Evolutionary conservation across 176 grass and related monocot genomes (phyloP), one percentile per base, ranked within the genome.

Genomic region (Aegilops longissima): DNA sequence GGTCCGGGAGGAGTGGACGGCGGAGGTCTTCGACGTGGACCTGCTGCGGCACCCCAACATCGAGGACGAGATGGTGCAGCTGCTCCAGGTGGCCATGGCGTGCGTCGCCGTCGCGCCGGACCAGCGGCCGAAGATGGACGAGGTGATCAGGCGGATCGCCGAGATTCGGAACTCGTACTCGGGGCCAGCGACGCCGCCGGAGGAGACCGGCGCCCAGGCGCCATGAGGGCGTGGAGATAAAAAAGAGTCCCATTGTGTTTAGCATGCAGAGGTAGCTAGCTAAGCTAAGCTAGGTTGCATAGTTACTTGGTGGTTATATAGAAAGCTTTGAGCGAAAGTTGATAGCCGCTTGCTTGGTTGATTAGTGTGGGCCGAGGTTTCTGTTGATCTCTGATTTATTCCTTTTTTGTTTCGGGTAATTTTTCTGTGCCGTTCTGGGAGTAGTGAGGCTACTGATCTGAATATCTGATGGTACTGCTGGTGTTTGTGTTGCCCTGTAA

Each of bases 1-100:
- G 63, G 97, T 99, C 23, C 94, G 94, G 9, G 97, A 99, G 70
- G 97, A 99, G 70, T 99, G 97, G 97, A 99, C 97, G 0, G 92
- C 97, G 0, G 97, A 99, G 88, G 92, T 99, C 47, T 99, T 99
- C 8, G 97, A 99, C 27, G 85, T 93, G 11, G 89, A 96, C 70
- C 73, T 99, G 88, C 3, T 96, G 9, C 88, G 73, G 80, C 85
- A 94, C 73, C 94, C 87, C 12, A 91, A 94, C 76, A 88, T 99
- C 5, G 97, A 99, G 85, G 94, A 99, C 2, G 97, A 99, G 83
- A 92, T 99, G 92, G 97, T 99, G 5, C 92, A 89, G 90, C 88
- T 96, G 92, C 94, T 99, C 77, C 94, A 99, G 87, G 79, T 99
- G 21, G 97, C 97, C 24, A 96, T 99, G 97, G 85, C 92, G 17